A percentile compares a stretch with the other conserved stretches of the same genome.
Evolutionary conservation across 208 protist genomes (phyloP).

Genomic region (Trypanosoma mega): DNA sequence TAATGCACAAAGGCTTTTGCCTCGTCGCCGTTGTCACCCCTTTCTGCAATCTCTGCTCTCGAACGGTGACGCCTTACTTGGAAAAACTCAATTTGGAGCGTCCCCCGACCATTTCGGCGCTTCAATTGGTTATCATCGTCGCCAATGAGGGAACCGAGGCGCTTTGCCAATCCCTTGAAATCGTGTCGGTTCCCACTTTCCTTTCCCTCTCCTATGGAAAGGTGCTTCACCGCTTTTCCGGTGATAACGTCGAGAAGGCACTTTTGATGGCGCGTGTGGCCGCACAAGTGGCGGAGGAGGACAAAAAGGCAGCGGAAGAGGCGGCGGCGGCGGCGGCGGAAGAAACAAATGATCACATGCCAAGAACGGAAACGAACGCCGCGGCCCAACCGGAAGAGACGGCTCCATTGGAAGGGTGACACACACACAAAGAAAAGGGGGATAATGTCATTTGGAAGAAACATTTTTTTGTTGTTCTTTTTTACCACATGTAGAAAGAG

Average conservation of each 20-base stretch:
- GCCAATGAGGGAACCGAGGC: constrained; percentile 32
- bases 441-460: too few relatives aligned
- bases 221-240: constrained; percentile 41
- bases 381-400: neutral
- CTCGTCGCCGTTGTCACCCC: constrained; percentile 63
- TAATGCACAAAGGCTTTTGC: constrained; percentile 33
- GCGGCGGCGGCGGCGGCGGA: constrained; percentile 34
- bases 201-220: constrained; percentile 63
- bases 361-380: neutral
- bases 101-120: constrained; percentile 30
- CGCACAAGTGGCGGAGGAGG: constrained; percentile 23
- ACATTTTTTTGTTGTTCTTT: too few relatives aligned
- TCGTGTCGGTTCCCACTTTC: constrained; percentile 51
- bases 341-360: neutral
- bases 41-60: constrained; percentile 40
- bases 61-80: constrained; percentile 45
- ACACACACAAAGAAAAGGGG: neutral
- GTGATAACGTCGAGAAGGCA: constrained; percentile 76
- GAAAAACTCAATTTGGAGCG: constrained; percentile 74
- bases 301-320: constrained; percentile 25
- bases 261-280: constrained; percentile 61
- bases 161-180: constrained; percentile 45
- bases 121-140: constrained; percentile 64
- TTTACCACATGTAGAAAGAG: too few relatives aligned
- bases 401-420: neutral